A percentile compares a stretch with the other conserved stretches of the same genome.
phyloP scores from a whole-genome alignment of 768 basidiomycete species.

The Mycena sanguinolenta region DNA sequence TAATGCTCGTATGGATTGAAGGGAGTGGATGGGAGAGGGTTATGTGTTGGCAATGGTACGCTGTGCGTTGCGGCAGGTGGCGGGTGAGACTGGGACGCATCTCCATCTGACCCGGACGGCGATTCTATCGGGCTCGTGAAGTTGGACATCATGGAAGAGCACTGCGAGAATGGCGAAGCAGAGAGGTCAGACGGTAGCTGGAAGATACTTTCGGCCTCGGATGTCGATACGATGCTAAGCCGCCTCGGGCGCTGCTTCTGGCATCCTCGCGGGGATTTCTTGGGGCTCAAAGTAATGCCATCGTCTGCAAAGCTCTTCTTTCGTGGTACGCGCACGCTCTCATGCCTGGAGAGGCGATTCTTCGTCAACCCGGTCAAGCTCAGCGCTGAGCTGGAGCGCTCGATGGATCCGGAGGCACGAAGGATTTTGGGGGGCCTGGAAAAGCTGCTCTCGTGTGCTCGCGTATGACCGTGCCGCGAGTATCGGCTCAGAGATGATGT shows the following conservation, averaged over 20 bases:
- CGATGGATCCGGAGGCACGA: constrained; percentile 53
- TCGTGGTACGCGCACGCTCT: constrained; percentile 77
- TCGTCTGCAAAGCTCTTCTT: constrained; percentile 63
- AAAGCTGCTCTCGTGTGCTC: constrained; percentile 71
- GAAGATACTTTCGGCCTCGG: constrained; percentile 43
- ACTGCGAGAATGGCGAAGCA: constrained; percentile 56
- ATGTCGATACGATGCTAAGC: constrained; percentile 51
- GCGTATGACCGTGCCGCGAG: constrained; percentile 77
- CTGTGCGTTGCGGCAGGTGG: constrained; percentile 11
- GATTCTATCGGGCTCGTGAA: constrained; percentile 37
- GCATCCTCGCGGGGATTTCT: constrained; percentile 36
- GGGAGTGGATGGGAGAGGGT: constrained; percentile 11
- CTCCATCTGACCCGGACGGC: constrained; percentile 31
- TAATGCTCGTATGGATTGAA: constrained; percentile 19
- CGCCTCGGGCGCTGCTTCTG: constrained; percentile 48
- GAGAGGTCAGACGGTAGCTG: constrained; percentile 39
- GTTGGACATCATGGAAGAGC: constrained; percentile 48
- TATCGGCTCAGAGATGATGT: constrained; percentile 84
- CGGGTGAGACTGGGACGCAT: constrained; percentile 34
- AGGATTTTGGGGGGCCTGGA: constrained; percentile 64
- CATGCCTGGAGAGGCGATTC: constrained; percentile 72
- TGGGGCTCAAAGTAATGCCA: constrained; percentile 38
- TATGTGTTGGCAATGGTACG: not conserved
- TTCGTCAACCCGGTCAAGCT: constrained; percentile 75
- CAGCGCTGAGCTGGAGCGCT: constrained; percentile 70